Conservation (phyloP, 768 basidiomycete genomes). For the Lentinula aciculospora region DNA sequence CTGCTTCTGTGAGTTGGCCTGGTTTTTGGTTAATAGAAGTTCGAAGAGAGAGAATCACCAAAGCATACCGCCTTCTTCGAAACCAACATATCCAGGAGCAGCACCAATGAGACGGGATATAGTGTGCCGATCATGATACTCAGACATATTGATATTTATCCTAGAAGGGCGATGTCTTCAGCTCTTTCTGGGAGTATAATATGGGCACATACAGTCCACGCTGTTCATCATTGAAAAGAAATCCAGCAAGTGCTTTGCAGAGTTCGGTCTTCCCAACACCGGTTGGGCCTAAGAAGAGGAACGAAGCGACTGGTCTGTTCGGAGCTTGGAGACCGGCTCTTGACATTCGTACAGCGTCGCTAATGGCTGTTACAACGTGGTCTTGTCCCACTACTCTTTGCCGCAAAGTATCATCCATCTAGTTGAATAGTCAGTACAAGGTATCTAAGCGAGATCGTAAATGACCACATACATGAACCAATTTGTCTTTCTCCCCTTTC, state of each 20-base stretch:
- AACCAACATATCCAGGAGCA: constrained; percentile 90
- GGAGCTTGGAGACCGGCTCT: constrained; percentile 87
- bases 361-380: constrained; percentile 78
- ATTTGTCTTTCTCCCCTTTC: constrained; percentile 85
- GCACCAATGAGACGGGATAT: constrained; percentile 89
- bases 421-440: constrained; percentile 6
- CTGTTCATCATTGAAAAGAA: constrained; percentile 87
- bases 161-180: constrained; percentile 25
- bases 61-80: constrained; percentile 66
- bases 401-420: constrained; percentile 85
- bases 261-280: constrained; percentile 92
- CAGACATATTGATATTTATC: constrained; percentile 94
- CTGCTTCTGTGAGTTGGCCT: constrained; percentile 86
- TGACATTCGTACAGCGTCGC: constrained; percentile 89
- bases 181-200: background rate
- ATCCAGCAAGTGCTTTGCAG: constrained; percentile 81
- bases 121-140: constrained; percentile 91
- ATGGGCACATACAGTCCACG: constrained; percentile 61
- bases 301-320: constrained; percentile 86
- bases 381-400: constrained; percentile 87
- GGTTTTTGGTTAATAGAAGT: background rate
- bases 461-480: constrained; percentile 65
- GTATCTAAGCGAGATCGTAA: background rate
- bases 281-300: constrained; percentile 86
- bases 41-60: background rate